A percentile compares a stretch with the other conserved stretches of the same genome.
These are phyloP conservation scores for Guillardia theta DNA, from an alignment of 78 protist genomes.

Conservation along the genomic window DNA sequence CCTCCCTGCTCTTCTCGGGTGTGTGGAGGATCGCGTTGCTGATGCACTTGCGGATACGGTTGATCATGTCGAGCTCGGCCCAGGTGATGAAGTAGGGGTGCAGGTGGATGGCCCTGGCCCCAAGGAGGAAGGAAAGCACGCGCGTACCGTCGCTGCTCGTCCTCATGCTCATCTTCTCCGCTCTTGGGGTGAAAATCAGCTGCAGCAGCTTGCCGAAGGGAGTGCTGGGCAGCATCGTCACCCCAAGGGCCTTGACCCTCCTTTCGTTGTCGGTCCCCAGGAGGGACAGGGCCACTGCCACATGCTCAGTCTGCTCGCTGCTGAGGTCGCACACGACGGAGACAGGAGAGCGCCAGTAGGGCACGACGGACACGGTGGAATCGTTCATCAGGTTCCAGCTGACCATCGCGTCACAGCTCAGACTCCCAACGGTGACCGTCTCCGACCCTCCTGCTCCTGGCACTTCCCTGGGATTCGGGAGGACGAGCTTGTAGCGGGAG, in stretches of 20 bases:
- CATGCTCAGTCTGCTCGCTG: neutral
- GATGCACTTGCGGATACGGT: neutral
- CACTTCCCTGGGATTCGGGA: neutral
- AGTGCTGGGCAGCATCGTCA: neutral
- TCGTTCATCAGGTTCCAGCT: neutral
- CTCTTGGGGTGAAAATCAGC: neutral
- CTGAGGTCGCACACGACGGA: neutral
- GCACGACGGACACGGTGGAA: neutral
- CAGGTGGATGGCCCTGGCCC: neutral
- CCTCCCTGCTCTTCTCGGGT: neutral
- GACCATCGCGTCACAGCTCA: neutral
- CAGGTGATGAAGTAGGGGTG: neutral
- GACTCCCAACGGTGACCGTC: neutral
- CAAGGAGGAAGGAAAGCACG: neutral
- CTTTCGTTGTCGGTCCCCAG: conserved; percentile 4
- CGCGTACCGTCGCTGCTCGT: neutral
- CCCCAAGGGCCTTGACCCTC: neutral
- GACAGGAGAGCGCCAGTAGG: conserved; percentile 16
- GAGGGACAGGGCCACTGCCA: conserved; percentile 10
- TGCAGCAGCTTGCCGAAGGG: neutral
- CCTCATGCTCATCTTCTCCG: no score
- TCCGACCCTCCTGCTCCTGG: neutral
- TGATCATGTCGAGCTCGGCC: neutral
- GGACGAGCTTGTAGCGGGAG: neutral
- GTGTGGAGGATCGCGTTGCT: neutral